Evolutionary conservation across 1,284 basidiomycete genomes (phyloP), one percentile per base, ranked within the genome.

Genomic region (Ceratobasidium papillatum): DNA sequence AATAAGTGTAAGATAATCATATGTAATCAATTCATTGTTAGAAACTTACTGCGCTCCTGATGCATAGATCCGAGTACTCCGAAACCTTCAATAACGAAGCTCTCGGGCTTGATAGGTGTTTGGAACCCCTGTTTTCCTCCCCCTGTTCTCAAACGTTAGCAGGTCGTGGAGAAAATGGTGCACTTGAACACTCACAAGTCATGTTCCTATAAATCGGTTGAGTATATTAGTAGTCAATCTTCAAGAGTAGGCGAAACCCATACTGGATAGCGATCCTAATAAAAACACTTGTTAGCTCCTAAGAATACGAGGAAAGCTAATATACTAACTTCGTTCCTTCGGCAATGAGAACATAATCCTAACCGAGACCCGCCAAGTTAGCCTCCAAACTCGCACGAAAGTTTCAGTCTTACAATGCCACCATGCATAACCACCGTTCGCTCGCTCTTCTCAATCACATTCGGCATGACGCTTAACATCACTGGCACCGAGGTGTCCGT

Each of bases 391-490:
- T 36, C 36, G 5, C 7, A 30, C 11, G 32, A 3, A 9, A 32
- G 7, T 8, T 54, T 3, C 3, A 38, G 9, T 27, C 65, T 72
- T 77, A 88, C 87, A 0, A 87, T 89, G 64, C 91, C 82, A 0
- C 92, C 92, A 76, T 94, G 91, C 3, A 88, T 85, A 74, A 94
- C 88, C 14, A 93, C 89, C 2, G 85, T 87, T 61, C 91, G 85
- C 75, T 88, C 84, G 80, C 85, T 93, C 83, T 90, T 91, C 82
- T 93, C 91, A 75, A 93, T 92, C 54, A 91, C 91, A 76, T 83
- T 89, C 2, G 91, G 90, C 12, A 93, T 84, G 3, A 92, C 90
- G 12, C 84, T 87, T 66, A 91, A 83, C 0, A 87, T 85, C 4
- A 91, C 85, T 1, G 91, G 90, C 2, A 86, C 80, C 75, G 90